Evolutionary conservation across 805 yeast species (phyloP).

Genomic region (Maudiozyma barnettii): DNA sequence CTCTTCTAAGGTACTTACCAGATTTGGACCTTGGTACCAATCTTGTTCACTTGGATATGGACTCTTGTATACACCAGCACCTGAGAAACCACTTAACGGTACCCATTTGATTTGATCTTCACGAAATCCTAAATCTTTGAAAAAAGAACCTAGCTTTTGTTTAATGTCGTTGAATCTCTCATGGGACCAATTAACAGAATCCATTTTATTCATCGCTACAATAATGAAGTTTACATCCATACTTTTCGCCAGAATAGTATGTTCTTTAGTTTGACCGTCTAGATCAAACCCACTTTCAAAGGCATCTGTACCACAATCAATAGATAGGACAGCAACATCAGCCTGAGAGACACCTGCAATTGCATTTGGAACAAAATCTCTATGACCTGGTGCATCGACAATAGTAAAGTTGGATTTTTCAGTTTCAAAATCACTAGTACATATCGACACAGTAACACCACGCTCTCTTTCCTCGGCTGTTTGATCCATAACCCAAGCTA

Average conservation of each 20-base stretch:
- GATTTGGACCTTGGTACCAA: constrained; percentile 86
- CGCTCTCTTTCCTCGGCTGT: constrained; percentile 96
- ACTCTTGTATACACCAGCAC: constrained; percentile 87
- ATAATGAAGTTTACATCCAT: constrained; percentile 88
- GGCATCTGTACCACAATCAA: constrained; percentile 96
- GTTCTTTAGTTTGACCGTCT: constrained; percentile 98
- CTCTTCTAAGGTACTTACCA: constrained; percentile 71
- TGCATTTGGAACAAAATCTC: constrained; percentile 95
- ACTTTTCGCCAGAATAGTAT: constrained; percentile 88
- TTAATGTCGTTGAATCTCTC: constrained; percentile 90
- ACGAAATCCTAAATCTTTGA: constrained; percentile 77
- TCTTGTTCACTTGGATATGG: constrained; percentile 46
- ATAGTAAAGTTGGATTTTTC: constrained; percentile 91
- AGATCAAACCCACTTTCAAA: constrained; percentile 97
- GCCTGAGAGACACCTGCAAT: constrained; percentile 99
- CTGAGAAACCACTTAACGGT: constrained; percentile 96
- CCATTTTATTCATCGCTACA: constrained; percentile 82
- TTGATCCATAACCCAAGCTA: constrained; percentile 99
- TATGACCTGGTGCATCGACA: constrained; percentile 98
- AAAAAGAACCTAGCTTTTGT: constrained; percentile 59
- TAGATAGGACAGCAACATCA: constrained; percentile 91
- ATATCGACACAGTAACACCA: constrained; percentile 98
- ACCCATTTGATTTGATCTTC: constrained; percentile 75
- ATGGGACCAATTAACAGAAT: constrained; percentile 88
- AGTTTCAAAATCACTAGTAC: constrained; percentile 93